Base-by-base conservation (phyloP, 306 rosid species). In the Cotoneaster glaucophyllus region DNA sequence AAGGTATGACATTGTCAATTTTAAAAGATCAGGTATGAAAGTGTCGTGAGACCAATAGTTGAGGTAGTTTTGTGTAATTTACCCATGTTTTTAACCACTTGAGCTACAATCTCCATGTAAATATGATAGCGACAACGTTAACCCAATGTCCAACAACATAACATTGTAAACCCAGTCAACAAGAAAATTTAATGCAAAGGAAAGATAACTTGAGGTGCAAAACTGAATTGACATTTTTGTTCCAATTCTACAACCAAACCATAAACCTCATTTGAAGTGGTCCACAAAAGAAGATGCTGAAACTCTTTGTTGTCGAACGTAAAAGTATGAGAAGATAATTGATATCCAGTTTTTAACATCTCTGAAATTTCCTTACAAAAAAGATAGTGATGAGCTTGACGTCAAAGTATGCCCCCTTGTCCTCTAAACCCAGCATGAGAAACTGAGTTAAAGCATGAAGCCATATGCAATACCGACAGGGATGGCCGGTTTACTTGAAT, bases 401-500 rank as follows among this genome's bases (percentile, higher is more conserved):
- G 67, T 59, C 29, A 12, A 29, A 61, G 58, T 61, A 25, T 61
- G 39, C 39, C 39, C 39, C 39, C 39, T 7, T 66, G 56, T 74
- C 74, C 11, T 74, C 79, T 77, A 68, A 70, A 67, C 81, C 84
- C 77, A 70, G 66, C 72, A 32, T 24, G 65, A 58, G 75, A 70
- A 70, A 68, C 65, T 79, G 66, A 67, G 52, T 64, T 17, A 1
- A 1, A 67, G 81, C 75, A 63, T 8, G 34, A 67, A 67, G 62
- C 72, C 70, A 75, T 78, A 61, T 63, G 78, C 69, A 37, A 58
- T n/a, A 67, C 56, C 58, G 44, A 73, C 37, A 41, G 50, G 25
- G 7, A 70, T 17, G 74, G n/a, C 50, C 12, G 48, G 26, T 32
- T 85, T 85, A 95, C 87, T 90, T 92, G 84, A 95, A 92, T 70